These are phyloP conservation scores for Usnea hakonensis DNA, from an alignment of 495 filamentous ascomycete genomes.

Conservation along the genomic window DNA sequence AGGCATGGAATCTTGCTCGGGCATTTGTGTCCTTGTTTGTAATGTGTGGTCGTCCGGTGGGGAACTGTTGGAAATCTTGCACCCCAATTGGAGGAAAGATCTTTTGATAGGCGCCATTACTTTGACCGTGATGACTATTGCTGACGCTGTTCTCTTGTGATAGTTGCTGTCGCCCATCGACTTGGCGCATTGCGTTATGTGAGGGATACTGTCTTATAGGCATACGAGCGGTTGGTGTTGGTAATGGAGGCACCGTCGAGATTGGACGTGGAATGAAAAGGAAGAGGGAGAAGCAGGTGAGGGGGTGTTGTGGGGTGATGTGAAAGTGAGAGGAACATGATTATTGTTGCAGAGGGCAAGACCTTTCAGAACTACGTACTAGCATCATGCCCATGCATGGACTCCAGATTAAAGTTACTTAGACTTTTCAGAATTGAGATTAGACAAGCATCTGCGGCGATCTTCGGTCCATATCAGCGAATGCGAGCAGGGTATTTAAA, in stretches of 20 bases:
- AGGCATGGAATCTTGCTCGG: conserved; percentile 6
- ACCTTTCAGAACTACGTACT: not conserved
- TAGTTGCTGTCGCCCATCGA: conserved; percentile 14
- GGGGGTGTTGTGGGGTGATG: not conserved
- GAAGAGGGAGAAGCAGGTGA: not conserved
- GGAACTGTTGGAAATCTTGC: conserved; percentile 18
- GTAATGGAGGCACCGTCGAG: not conserved
- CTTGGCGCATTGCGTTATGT: conserved; percentile 13
- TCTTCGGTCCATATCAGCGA: not conserved
- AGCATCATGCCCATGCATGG: no score
- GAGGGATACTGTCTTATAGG: conserved; percentile 16
- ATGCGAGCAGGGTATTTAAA: not conserved
- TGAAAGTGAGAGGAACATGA: not conserved
- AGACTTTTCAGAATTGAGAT: no score
- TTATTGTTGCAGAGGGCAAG: not conserved
- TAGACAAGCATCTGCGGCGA: not conserved
- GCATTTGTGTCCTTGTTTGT: not conserved
- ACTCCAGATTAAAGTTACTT: not conserved
- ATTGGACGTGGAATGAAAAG: not conserved
- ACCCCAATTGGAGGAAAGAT: conserved; percentile 19
- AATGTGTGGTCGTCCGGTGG: conserved; percentile 12
- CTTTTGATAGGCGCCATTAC: conserved; percentile 19
- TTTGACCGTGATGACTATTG: conserved; percentile 5
- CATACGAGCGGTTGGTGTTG: conserved; percentile 14
- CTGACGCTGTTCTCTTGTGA: conserved; percentile 1